phyloP scores from a whole-genome alignment of 1,284 basidiomycete genomes.

The Rhodotorula sp. region DNA sequence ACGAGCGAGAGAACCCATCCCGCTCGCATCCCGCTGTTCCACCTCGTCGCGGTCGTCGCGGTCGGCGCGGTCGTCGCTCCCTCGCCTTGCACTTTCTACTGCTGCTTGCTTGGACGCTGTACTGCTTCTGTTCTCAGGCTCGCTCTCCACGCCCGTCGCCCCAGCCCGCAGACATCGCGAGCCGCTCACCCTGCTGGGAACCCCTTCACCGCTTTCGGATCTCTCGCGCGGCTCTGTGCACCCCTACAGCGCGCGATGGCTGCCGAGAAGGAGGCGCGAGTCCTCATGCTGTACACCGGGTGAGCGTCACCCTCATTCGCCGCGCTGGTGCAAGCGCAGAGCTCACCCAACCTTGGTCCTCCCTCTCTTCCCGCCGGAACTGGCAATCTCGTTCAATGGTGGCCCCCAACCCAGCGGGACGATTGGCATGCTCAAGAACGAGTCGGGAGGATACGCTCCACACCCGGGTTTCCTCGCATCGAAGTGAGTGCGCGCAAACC shows the following conservation, averaged over 20 bases:
- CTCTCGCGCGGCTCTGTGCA: background rate
- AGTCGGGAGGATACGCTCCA: slow-evolving; percentile 67
- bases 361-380: background rate
- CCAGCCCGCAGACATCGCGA: background rate
- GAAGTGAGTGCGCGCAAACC: slow-evolving; percentile 8
- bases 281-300: slow-evolving; percentile 78
- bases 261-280: slow-evolving; percentile 62
- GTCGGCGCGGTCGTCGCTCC: background rate
- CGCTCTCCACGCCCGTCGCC: background rate
- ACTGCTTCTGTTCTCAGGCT: background rate
- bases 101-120: background rate
- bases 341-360: background rate
- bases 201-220: background rate
- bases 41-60: background rate
- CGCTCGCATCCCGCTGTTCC: no score
- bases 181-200: background rate
- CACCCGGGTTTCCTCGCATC: slow-evolving; percentile 71
- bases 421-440: slow-evolving; percentile 66
- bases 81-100: background rate
- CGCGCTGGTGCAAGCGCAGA: background rate
- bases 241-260: background rate
- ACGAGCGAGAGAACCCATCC: no score
- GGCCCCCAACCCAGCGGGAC: slow-evolving; percentile 27
- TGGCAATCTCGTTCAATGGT: background rate
- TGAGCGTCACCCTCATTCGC: slow-evolving; percentile 56